Conservation (phyloP, 306 rosid species). For the Sicyos edulis region DNA sequence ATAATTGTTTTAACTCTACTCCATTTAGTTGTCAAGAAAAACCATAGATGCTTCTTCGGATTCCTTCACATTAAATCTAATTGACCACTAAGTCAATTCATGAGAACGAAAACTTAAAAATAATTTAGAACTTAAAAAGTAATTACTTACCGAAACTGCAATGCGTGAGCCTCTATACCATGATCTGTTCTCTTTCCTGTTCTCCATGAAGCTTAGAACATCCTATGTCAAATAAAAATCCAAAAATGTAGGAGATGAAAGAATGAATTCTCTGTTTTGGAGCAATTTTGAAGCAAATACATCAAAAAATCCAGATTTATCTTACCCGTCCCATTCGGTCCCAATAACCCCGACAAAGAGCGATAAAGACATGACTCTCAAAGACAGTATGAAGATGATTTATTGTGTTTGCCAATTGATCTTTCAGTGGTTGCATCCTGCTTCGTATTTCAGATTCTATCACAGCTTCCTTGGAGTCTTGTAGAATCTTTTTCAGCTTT, state of each 20-base stretch:
- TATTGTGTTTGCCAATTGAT: slow-evolving; percentile 57
- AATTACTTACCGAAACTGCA: slow-evolving; percentile 21
- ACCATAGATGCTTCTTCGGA: neutral
- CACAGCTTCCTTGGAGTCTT: slow-evolving; percentile 82
- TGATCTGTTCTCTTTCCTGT: slow-evolving; percentile 78
- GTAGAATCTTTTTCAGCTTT: slow-evolving; percentile 84
- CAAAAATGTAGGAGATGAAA: neutral
- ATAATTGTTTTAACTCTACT: too few relatives aligned
- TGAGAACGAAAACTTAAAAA: too few relatives aligned
- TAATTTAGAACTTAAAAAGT: too few relatives aligned
- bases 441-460: slow-evolving; percentile 71
- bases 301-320: slow-evolving; percentile 10
- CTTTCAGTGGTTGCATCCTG: slow-evolving; percentile 79
- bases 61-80: neutral
- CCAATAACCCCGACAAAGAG: slow-evolving; percentile 87
- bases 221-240: slow-evolving; percentile 46
- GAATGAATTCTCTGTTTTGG: neutral
- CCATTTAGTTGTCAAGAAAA: too few relatives aligned
- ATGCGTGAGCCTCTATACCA: slow-evolving; percentile 95
- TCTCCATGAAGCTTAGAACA: slow-evolving; percentile 88
- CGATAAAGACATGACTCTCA: slow-evolving; percentile 68
- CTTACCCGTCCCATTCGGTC: slow-evolving; percentile 91
- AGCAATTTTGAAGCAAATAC: too few relatives aligned
- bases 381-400: slow-evolving; percentile 62
- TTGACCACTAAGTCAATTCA: neutral